A percentile compares a stretch with the other conserved stretches of the same genome.
Evolutionary conservation across 257 asterid genomes (phyloP).

Genomic region (Euphrasia confusa): DNA sequence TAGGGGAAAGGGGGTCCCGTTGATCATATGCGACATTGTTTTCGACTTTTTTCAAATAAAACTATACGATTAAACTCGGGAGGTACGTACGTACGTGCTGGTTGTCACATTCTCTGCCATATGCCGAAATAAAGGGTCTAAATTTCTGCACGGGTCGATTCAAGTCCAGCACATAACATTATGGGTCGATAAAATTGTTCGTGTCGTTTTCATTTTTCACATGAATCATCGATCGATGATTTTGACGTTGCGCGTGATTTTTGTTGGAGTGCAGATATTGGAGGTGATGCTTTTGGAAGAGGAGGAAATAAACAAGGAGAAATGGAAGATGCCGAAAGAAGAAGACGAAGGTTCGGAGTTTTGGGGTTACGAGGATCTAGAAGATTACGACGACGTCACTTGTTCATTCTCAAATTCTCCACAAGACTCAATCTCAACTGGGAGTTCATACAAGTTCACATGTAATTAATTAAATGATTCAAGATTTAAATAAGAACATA

Average conservation of each 20-base stretch:
- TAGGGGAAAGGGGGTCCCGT: not conserved
- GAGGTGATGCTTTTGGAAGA: slow-evolving; percentile 47
- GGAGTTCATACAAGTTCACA: slow-evolving; percentile 35
- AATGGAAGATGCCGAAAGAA: slow-evolving; percentile 72
- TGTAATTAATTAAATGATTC: slow-evolving; percentile 23
- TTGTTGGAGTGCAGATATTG: slow-evolving; percentile 42
- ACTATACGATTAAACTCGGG: no score
- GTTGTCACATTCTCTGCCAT: slow-evolving; percentile 19
- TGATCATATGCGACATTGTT: no score
- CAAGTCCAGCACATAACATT: not conserved
- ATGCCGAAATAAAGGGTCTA: slow-evolving; percentile 15
- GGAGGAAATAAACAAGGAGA: slow-evolving; percentile 49
- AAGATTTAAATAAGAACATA: no score
- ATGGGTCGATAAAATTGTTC: not conserved
- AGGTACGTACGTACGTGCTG: not conserved
- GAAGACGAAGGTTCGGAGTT: slow-evolving; percentile 58
- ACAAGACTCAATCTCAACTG: slow-evolving; percentile 41
- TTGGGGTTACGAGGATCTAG: slow-evolving; percentile 93
- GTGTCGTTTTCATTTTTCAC: no score
- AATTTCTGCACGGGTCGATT: not conserved
- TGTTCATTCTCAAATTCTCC: slow-evolving; percentile 54
- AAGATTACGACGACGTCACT: slow-evolving; percentile 47
- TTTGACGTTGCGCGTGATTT: not conserved
- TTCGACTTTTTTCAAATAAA: no score
- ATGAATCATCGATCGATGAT: no score